phyloP scores from a whole-genome alignment of 495 filamentous ascomycete genomes.

The Astrocystis sublimbata region DNA sequence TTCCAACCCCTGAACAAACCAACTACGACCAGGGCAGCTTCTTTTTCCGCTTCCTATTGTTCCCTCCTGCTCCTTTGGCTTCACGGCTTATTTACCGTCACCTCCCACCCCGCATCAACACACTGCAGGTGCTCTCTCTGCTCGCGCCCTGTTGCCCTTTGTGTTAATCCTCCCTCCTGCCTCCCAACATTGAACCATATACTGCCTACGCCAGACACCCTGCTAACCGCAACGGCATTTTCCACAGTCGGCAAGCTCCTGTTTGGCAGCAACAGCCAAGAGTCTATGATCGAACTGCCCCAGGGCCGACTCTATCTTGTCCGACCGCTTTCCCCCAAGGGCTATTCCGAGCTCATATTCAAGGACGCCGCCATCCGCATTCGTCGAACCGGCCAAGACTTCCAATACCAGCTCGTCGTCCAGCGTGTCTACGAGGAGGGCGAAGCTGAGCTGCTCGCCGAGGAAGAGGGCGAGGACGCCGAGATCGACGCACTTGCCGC shows the following conservation, averaged over 20 bases:
- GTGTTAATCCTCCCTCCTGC: not conserved
- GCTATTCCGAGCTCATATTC: slow-evolving; percentile 97
- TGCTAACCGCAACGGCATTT: slow-evolving; percentile 21
- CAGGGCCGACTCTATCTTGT: slow-evolving; percentile 97
- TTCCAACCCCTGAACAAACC: not conserved
- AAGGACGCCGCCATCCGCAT: slow-evolving; percentile 93
- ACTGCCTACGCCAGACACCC: not conserved
- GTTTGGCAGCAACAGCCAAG: slow-evolving; percentile 87
- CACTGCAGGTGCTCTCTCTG: too few relatives aligned
- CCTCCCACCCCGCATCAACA: not conserved
- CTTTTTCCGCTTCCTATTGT: not conserved
- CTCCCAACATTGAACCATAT: not conserved
- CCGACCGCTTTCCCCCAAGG: slow-evolving; percentile 90
- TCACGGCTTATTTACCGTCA: not conserved
- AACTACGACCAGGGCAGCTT: too few relatives aligned
- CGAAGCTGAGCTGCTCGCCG: slow-evolving; percentile 83
- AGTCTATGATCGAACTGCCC: slow-evolving; percentile 89
- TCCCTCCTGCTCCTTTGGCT: not conserved
- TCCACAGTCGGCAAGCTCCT: slow-evolving; percentile 83
- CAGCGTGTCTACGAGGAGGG: slow-evolving; percentile 97
- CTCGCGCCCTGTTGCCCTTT: not conserved
- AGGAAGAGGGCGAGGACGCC: slow-evolving; percentile 79
- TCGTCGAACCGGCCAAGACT: slow-evolving; percentile 87
- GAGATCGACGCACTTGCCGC: slow-evolving; percentile 62
- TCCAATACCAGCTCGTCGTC: slow-evolving; percentile 94